These are phyloP conservation scores for Peronospora farinosa DNA, from an alignment of 352 stramenopile species.

Conservation along the genomic window DNA sequence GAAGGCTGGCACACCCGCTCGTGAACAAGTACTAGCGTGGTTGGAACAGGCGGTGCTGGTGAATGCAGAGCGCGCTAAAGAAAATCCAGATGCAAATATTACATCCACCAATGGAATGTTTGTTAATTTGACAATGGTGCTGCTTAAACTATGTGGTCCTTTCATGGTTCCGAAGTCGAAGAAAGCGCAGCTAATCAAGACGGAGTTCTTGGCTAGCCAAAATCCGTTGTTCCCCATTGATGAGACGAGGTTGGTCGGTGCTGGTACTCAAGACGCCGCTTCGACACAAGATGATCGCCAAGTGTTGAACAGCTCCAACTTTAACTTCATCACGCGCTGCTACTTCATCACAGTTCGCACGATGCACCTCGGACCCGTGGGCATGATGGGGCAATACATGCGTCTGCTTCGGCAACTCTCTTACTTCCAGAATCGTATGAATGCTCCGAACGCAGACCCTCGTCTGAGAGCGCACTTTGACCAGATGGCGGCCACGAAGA, in stretches of 20 bases:
- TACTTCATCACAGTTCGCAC: slow-evolving; percentile 93
- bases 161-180: slow-evolving; percentile 75
- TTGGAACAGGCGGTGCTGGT: slow-evolving; percentile 68
- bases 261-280: slow-evolving; percentile 8
- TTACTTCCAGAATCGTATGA: slow-evolving; percentile 84
- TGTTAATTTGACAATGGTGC: slow-evolving; percentile 70
- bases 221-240: slow-evolving; percentile 64
- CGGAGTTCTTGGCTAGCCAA: slow-evolving; percentile 38
- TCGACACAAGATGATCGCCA: slow-evolving; percentile 24
- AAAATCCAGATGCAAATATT: slow-evolving; percentile 67
- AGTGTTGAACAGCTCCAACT: slow-evolving; percentile 38
- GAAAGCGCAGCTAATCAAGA: slow-evolving; percentile 70
- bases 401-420: slow-evolving; percentile 86
- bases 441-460: slow-evolving; percentile 51
- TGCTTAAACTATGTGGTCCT: slow-evolving; percentile 73
- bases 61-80: slow-evolving; percentile 71
- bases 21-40: slow-evolving; percentile 64
- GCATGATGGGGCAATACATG: slow-evolving; percentile 77
- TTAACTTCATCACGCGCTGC: slow-evolving; percentile 95
- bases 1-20: slow-evolving; percentile 48
- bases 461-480: slow-evolving; percentile 74
- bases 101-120: slow-evolving; percentile 69
- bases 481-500: slow-evolving; percentile 57
- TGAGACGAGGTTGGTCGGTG: slow-evolving; percentile 45
- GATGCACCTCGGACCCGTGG: slow-evolving; percentile 89